Conservation (phyloP, 2,329 filamentous ascomycete genomes). For the Ciborinia camelliae region DNA sequence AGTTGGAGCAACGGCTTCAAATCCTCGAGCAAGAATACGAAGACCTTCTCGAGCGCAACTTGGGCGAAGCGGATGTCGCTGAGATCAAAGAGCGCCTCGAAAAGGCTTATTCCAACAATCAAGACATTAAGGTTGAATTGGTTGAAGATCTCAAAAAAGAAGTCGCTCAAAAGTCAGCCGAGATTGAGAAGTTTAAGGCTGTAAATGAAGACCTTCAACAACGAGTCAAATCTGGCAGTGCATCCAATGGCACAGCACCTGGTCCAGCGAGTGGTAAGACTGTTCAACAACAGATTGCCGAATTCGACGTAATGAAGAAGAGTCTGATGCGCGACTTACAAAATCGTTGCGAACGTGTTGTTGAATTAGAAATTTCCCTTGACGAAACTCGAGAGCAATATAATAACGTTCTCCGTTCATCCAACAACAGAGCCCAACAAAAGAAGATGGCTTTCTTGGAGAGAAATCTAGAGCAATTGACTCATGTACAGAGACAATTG, state of each 20-base stretch:
- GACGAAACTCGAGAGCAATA: conserved; percentile 98
- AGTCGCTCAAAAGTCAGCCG: conserved; percentile 71
- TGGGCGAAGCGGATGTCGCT: conserved; percentile 74
- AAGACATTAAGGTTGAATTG: conserved; percentile 69
- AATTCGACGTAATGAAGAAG: conserved; percentile 99
- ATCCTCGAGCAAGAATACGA: conserved; percentile 80
- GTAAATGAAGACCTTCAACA: conserved; percentile 78
- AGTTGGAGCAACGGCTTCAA: conserved; percentile 73
- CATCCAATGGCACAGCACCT: conserved; percentile 56
- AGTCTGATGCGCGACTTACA: conserved; percentile 97
- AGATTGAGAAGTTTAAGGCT: conserved; percentile 76
- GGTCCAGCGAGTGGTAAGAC: conserved; percentile 77
- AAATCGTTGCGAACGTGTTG: conserved; percentile 95
- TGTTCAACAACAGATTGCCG: conserved; percentile 94
- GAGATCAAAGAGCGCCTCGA: conserved; percentile 79
- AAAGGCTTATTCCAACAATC: conserved; percentile 71
- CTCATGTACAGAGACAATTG: conserved; percentile 92
- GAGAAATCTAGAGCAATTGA: conserved; percentile 95
- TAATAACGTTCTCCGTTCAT: conserved; percentile 94
- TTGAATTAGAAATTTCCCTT: conserved; percentile 95
- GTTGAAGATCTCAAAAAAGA: conserved; percentile 75
- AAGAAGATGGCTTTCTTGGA: conserved; percentile 99
- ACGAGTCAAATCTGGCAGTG: conserved; percentile 62
- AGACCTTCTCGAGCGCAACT: conserved; percentile 72
- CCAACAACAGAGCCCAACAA: conserved; percentile 97